Base-by-base conservation (phyloP, 176 grass and related monocot genomes). In the Puccinellia tenuiflora region DNA sequence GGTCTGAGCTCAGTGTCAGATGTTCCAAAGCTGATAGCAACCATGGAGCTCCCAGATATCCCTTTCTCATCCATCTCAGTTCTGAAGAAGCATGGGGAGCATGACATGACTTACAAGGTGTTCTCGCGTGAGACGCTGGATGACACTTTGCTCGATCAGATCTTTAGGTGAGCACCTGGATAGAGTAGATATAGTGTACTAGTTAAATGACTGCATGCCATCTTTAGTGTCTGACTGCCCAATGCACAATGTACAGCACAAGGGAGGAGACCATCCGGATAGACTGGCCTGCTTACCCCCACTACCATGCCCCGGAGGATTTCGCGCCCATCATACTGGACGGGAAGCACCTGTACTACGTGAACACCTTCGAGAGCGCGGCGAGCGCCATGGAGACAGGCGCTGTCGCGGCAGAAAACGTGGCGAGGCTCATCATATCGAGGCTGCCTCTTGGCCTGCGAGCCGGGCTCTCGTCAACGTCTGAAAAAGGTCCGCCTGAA, bases 201-300 rank as follows among this genome's bases (percentile, higher is more conserved):
- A 0, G 33, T 57, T 38, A 57, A 76, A 17, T 31, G 16, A 47
- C 26, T 31, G 26, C 71, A 6, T 51, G 43, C 5, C 18, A 51
- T 31, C 15, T 73, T 3, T 46, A 63, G 57, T 61, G 25, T 14
- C 25, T 30, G 57, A 30, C 26, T 60, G 24, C 28, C 29, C 9
- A 82, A 59, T 83, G 80, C 53, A 50, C 75, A 57, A 29, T 17
- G 25, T 31, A 48, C 86, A 95, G 95, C 68, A 26, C 57, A 45
- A 90, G 92, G 76, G 88, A 82, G 28, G 95, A 98, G 57, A 93
- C 90, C 24, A 75, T 93, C 22, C 74, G 57, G 39, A 94, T 98
- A 88, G 69, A 98, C 79, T 98, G 95, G 95, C 82, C 95, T 37
- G 92, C 95, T 9, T 98, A 98, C 79, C 95, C 95, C 14, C 92